Evolutionary conservation across 345 rosid species (phyloP), one percentile per base, ranked within the genome.

Genomic region (Orychophragmus violaceus): DNA sequence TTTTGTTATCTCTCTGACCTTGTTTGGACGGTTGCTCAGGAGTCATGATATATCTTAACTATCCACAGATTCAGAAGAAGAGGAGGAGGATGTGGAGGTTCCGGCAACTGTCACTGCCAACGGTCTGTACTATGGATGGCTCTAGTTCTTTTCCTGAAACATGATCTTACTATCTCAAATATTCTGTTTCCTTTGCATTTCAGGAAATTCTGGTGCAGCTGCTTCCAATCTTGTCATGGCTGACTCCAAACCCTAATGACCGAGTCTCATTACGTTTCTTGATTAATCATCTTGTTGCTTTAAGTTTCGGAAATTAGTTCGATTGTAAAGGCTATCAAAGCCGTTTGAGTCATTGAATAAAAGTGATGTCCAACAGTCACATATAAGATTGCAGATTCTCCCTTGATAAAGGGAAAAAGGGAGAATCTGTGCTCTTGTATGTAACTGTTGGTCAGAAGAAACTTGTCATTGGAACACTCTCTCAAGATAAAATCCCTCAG

Each of bases 21-120:
- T 25, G 16, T 14, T 11, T 2, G 4, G 2, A 0, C 36, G 5
- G 22, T 50, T 17, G 12, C 58, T 64, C 3, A 64, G 8, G 59
- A n/a, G 59, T 35, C n/a, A 1, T 21, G 1, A 11, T 54, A 1
- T 52, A 36, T 13, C 39, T 16, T n/a, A n/a, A n/a, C n/a, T 53
- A 9, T 74, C 4, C 11, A 29, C 74, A 66, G 84, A 37, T 58
- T 56, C 65, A 6, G 70, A 48, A 3, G 89, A 85, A 2, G 74
- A 71, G 2, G 79, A n/a, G n/a, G n/a, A 78, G 1, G 85, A 82
- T 12, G 80, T 74, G 55, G 79, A 61, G 13, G 42, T 77, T 16
- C 63, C 66, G 49, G 66, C 51, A 2, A 0, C 62, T 39, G 46
- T 39, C 14, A 0, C 70, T 17, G 32, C 17, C 10, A 73, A 66